These are phyloP conservation scores for Linaria vulgaris DNA, from an alignment of 257 asterid species.

Conservation along the genomic window DNA sequence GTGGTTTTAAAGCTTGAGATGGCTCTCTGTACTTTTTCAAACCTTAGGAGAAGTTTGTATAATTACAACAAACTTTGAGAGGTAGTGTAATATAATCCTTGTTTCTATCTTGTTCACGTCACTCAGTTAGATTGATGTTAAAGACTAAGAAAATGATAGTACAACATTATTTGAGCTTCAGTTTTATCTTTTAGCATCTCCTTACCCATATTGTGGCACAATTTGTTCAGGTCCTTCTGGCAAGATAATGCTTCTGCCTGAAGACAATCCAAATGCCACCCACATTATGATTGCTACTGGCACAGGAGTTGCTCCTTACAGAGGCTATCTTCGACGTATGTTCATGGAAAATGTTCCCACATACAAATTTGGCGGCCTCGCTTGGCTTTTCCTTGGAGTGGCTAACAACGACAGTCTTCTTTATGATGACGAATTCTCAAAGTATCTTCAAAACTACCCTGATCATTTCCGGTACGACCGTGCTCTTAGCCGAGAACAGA, in stretches of 20 bases:
- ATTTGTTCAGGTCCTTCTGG: conserved; percentile 86
- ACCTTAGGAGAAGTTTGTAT: too few relatives aligned
- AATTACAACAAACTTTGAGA: too few relatives aligned
- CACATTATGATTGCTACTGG: conserved; percentile 98
- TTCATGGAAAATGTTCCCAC: conserved; percentile 88
- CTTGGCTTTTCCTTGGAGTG: conserved; percentile 99
- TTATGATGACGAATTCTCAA: conserved; percentile 79
- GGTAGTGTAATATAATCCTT: too few relatives aligned
- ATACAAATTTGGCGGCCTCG: conserved; percentile 76
- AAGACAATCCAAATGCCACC: conserved; percentile 77
- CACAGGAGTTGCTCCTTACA: conserved; percentile 90
- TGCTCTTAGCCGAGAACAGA: conserved; percentile 92
- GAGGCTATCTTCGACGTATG: conserved; percentile 97
- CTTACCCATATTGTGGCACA: conserved; percentile 2
- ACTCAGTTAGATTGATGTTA: too few relatives aligned
- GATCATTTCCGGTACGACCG: conserved; percentile 75
- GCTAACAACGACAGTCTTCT: conserved; percentile 88
- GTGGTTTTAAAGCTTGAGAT: too few relatives aligned
- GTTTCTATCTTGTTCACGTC: too few relatives aligned
- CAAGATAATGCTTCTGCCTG: conserved; percentile 93
- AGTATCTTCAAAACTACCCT: conserved; percentile 68
- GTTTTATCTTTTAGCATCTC: neutral
- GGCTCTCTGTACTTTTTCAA: too few relatives aligned
- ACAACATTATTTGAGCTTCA: neutral
- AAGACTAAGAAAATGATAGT: too few relatives aligned